phyloP scores from a whole-genome alignment of 768 basidiomycete species.

The Kwoniella heveanensis region DNA sequence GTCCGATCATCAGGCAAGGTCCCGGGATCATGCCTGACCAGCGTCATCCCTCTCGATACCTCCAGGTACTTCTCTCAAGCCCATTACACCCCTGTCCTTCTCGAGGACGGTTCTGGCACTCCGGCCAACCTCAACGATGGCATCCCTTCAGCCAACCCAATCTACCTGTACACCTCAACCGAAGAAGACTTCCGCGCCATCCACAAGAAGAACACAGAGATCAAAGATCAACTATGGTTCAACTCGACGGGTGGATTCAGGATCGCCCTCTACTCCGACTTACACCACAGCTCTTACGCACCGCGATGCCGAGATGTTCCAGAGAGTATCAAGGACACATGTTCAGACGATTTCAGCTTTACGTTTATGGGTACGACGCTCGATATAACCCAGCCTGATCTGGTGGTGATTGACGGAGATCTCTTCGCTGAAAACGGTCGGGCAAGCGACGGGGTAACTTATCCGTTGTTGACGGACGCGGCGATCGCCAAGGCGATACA shows the following conservation, averaged over 20 bases:
- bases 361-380: not conserved
- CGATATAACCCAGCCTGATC: constrained; percentile 10
- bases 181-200: not conserved
- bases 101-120: not conserved
- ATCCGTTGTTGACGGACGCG: constrained; percentile 1
- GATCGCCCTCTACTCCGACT: constrained; percentile 13
- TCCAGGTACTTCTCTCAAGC: not conserved
- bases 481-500: constrained; percentile 3
- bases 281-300: not conserved
- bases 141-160: not conserved
- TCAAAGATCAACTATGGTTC: constrained; percentile 4
- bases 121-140: constrained; percentile 9
- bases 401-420: constrained; percentile 12
- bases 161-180: constrained; percentile 7
- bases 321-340: not conserved
- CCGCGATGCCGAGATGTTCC: constrained; percentile 3
- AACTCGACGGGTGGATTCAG: constrained; percentile 11
- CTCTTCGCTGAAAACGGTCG: constrained; percentile 5
- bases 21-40: constrained; percentile 6
- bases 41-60: constrained; percentile 9
- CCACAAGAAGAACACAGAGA: not conserved
- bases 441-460: not conserved
- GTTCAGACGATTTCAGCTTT: constrained; percentile 3
- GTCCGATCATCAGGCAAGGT: not conserved
- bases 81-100: not conserved